Evolutionary conservation across 2,329 filamentous ascomycete genomes (phyloP).

Genomic region (Pseudogymnoascus sp.): DNA sequence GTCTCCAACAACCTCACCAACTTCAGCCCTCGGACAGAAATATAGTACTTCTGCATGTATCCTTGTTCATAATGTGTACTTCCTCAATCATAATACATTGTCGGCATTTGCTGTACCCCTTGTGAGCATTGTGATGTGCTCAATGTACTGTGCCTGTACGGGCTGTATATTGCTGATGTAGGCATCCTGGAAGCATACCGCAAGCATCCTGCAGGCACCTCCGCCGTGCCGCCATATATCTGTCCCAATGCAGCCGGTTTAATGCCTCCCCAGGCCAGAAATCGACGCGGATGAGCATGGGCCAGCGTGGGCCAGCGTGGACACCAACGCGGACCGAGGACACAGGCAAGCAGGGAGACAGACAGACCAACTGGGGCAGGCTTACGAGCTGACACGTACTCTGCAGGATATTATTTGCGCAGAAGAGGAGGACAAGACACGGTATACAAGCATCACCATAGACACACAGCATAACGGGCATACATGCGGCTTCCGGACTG

Average conservation of each 20-base stretch:
- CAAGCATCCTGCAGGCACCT: slow-evolving; percentile 1
- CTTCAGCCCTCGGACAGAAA: not conserved
- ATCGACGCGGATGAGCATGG: not conserved
- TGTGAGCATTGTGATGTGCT: not conserved
- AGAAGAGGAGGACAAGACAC: not conserved
- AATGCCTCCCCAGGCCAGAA: not conserved
- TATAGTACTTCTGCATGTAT: not conserved
- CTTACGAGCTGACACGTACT: not conserved
- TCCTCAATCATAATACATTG: not conserved
- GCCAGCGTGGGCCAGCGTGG: not conserved
- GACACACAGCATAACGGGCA: not conserved
- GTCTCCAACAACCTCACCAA: not conserved
- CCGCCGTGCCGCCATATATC: not conserved
- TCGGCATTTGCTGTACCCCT: not conserved
- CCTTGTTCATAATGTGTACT: not conserved
- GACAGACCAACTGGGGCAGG: not conserved
- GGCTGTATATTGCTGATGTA: not conserved
- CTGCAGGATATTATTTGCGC: not conserved
- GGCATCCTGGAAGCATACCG: not conserved
- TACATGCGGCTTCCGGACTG: not conserved
- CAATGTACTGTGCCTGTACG: not conserved
- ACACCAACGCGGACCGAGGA: not conserved
- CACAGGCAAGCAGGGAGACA: not conserved
- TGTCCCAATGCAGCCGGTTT: not conserved
- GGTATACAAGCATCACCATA: not conserved